phyloP scores from a whole-genome alignment of 768 basidiomycete species.

The Podaxis sp. region DNA sequence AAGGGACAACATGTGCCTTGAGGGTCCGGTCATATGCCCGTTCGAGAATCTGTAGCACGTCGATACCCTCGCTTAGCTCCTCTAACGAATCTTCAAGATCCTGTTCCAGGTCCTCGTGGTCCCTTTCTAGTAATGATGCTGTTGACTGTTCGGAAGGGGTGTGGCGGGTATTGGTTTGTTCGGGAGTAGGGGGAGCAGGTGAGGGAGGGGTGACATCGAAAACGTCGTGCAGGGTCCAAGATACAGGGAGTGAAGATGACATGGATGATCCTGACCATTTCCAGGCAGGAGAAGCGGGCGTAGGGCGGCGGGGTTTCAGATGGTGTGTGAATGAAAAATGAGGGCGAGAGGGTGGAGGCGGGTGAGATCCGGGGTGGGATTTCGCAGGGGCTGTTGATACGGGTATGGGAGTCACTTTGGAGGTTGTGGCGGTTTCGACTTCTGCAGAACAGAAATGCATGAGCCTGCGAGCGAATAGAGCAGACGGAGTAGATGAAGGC shows the following conservation, averaged over 20 bases:
- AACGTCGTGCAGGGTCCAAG: constrained; percentile 5
- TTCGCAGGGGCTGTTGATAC: constrained; percentile 9
- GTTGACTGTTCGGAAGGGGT: constrained; percentile 5
- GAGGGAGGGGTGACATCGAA: constrained; percentile 8
- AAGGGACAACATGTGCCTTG: constrained; percentile 48
- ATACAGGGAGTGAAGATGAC: constrained; percentile 3
- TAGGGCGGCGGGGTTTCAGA: constrained; percentile 16
- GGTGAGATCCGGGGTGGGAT: constrained; percentile 4
- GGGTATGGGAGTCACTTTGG: constrained; percentile 3
- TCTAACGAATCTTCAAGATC: constrained; percentile 40
- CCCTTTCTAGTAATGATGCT: constrained; percentile 3
- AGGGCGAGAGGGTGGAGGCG: constrained; percentile 14
- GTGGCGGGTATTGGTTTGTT: neutral
- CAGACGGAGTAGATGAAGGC: constrained; percentile 29
- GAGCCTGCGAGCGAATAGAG: constrained; percentile 69
- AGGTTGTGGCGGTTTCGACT: constrained; percentile 25
- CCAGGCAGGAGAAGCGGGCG: constrained; percentile 9
- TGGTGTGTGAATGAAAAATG: constrained; percentile 24
- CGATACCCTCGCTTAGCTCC: constrained; percentile 65
- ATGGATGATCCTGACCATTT: constrained; percentile 13
- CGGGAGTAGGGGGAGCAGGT: constrained; percentile 10
- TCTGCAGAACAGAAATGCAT: constrained; percentile 84
- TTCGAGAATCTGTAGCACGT: constrained; percentile 65
- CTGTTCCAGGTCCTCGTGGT: constrained; percentile 17
- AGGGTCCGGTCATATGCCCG: constrained; percentile 65